Evolutionary conservation across 2,329 filamentous ascomycete species (phyloP).

Genomic region (Penicillium sp.): DNA sequence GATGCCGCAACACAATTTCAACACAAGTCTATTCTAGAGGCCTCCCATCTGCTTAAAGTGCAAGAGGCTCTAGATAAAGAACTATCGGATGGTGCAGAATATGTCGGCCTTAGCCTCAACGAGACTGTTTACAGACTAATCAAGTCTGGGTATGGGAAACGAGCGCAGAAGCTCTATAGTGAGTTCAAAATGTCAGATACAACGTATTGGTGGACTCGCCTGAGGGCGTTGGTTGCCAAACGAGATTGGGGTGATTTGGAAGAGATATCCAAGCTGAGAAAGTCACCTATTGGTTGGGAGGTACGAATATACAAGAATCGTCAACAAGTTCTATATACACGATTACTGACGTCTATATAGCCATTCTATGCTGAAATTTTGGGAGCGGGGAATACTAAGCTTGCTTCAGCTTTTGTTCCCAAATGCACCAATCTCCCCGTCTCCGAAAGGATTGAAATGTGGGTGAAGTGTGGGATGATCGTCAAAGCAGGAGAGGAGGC

Average conservation of each 20-base stretch:
- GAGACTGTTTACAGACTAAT: constrained; percentile 90
- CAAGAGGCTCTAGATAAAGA: constrained; percentile 87
- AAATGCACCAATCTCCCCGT: constrained; percentile 73
- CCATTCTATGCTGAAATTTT: constrained; percentile 90
- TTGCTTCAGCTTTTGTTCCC: constrained; percentile 78
- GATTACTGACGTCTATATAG: constrained; percentile 43
- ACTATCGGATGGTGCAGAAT: constrained; percentile 58
- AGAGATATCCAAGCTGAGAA: constrained; percentile 69
- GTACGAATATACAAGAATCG: constrained; percentile 47
- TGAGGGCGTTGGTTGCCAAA: constrained; percentile 83
- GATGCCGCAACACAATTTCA: constrained; percentile 66
- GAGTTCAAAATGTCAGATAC: constrained; percentile 94
- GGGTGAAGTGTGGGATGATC: constrained; percentile 89
- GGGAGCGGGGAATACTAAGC: constrained; percentile 81
- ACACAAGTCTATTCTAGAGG: constrained; percentile 72
- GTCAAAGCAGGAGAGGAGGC: constrained; percentile 90
- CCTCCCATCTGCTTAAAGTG: constrained; percentile 71
- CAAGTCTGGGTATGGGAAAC: constrained; percentile 72
- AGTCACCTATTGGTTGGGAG: constrained; percentile 95
- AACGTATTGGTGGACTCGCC: constrained; percentile 78
- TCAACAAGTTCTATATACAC: constrained; percentile 15
- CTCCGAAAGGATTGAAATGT: constrained; percentile 79
- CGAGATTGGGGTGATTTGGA: constrained; percentile 91
- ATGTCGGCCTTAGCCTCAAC: constrained; percentile 80
- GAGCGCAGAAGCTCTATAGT: constrained; percentile 80